Percentiles rank a stretch among this genome's conserved stretches.
phyloP scores from a whole-genome alignment of 2,329 filamentous ascomycete species.

The Alternaria sp. region DNA sequence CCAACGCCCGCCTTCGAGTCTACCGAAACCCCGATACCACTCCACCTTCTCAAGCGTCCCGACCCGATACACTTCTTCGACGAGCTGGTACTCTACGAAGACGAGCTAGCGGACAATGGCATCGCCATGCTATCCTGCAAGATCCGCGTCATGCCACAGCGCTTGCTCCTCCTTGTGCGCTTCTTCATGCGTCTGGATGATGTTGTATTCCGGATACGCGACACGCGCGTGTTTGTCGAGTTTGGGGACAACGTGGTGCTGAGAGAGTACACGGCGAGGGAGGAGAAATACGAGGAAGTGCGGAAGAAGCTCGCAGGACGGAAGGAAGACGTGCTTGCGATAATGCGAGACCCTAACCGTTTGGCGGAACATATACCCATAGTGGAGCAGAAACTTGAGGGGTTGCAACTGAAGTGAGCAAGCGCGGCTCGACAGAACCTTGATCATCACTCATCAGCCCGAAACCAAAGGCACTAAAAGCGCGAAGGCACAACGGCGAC shows the following conservation, averaged over 20 bases:
- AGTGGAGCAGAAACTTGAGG: slow-evolving; percentile 72
- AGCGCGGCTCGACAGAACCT: background rate
- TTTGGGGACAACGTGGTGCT: slow-evolving; percentile 80
- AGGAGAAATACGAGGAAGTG: slow-evolving; percentile 79
- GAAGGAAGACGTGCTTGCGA: slow-evolving; percentile 74
- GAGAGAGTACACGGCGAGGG: slow-evolving; percentile 87
- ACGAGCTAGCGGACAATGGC: slow-evolving; percentile 96
- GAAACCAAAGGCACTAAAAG: background rate
- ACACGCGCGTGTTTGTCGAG: slow-evolving; percentile 91
- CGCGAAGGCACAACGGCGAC: background rate
- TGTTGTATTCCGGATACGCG: slow-evolving; percentile 83
- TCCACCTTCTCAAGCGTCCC: slow-evolving; percentile 83
- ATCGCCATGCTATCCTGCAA: slow-evolving; percentile 91
- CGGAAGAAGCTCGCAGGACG: slow-evolving; percentile 63
- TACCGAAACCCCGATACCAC: slow-evolving; percentile 70
- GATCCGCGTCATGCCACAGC: slow-evolving; percentile 86
- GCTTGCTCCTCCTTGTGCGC: slow-evolving; percentile 82
- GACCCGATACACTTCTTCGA: slow-evolving; percentile 98
- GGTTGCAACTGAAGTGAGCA: slow-evolving; percentile 47
- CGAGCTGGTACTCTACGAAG: slow-evolving; percentile 94
- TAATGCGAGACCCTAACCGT: slow-evolving; percentile 79
- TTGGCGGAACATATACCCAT: slow-evolving; percentile 65
- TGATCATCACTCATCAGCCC: background rate
- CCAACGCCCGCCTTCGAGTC: slow-evolving; percentile 49
- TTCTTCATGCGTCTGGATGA: slow-evolving; percentile 94